Evolutionary conservation across 352 stramenopile genomes (phyloP), one percentile per base, ranked within the genome.

Genomic region (Phytophthora fragariaefolia): DNA sequence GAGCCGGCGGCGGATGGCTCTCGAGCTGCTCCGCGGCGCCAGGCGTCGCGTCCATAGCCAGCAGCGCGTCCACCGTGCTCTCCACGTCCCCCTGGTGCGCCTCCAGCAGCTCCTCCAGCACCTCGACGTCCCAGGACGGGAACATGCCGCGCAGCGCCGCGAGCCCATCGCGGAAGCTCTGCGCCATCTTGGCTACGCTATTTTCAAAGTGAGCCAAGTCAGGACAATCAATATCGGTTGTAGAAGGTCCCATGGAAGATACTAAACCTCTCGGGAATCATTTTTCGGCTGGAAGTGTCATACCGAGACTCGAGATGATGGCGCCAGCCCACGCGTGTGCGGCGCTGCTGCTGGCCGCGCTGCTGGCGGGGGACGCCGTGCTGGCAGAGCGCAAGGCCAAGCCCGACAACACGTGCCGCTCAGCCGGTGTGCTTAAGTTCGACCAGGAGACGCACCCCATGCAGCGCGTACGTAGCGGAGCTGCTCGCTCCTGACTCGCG

Each of bases 91-190:
- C 83, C 8, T 87, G 63, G 47, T 96, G 90, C 10, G 73, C 73
- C 49, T 87, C 75, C 9, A 96, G 77, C 27, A 96, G 58, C 43
- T 92, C 77, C 13, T 77, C 52, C 28, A 94, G 71, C 46, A 86
- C 51, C 20, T 82, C 67, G 20, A 66, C 56, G 63, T 96, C 87
- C 83, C 85, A 96, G 23, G 69, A 68, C 48, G 85, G 84, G 71
- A 96, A 96, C 74, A 96, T 92, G 36, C 68, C 74, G 38, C 76
- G 73, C 70, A 96, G 78, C 54, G 80, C 79, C 12, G 58, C 75
- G 69, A 95, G 74, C 46, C 76, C 87, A 51, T 89, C 76, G 7
- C 81, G 71, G 62, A 85, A 87, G 48, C 65, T 86, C 54, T 89
- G 68, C 56, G 71, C 69, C 83, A 95, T 92, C 6, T 63, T 63